Conservation (phyloP, 2,329 filamentous ascomycete genomes). For the Waltergamsia citrina region DNA sequence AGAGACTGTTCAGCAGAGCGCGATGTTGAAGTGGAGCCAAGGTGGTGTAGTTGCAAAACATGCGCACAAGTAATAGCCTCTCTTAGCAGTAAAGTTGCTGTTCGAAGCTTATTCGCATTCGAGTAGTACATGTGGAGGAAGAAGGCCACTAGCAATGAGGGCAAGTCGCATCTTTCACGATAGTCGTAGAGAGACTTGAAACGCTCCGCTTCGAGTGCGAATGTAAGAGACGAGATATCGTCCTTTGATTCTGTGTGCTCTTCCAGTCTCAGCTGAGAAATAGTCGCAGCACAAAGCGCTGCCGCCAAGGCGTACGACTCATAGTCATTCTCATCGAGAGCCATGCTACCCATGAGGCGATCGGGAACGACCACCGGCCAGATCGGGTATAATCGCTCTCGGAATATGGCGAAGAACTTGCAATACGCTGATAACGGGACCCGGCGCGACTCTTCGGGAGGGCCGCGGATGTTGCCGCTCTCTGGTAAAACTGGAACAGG, state of each 20-base stretch:
- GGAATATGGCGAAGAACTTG: constrained; percentile 11
- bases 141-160: constrained; percentile 14
- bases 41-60: constrained; percentile 10
- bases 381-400: constrained; percentile 9
- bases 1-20: constrained; percentile 10
- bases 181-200: constrained; percentile 13
- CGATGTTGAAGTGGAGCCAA: constrained; percentile 9
- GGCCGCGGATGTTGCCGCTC: not conserved
- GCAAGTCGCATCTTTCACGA: constrained; percentile 9
- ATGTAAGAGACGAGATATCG: not conserved
- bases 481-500: not conserved
- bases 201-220: constrained; percentile 8
- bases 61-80: constrained; percentile 14
- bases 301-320: constrained; percentile 14
- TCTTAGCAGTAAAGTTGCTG: constrained; percentile 12
- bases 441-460: not conserved
- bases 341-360: constrained; percentile 7
- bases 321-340: constrained; percentile 8
- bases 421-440: constrained; percentile 10
- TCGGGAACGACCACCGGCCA: constrained; percentile 14
- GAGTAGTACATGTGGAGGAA: constrained; percentile 17
- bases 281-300: constrained; percentile 14
- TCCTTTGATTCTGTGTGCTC: constrained; percentile 9
- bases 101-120: constrained; percentile 15
- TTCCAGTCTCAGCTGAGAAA: constrained; percentile 14